Evolutionary conservation across 2,329 filamentous ascomycete species (phyloP), one percentile per base, ranked within the genome.

Genomic region (Diaporthe eres): DNA sequence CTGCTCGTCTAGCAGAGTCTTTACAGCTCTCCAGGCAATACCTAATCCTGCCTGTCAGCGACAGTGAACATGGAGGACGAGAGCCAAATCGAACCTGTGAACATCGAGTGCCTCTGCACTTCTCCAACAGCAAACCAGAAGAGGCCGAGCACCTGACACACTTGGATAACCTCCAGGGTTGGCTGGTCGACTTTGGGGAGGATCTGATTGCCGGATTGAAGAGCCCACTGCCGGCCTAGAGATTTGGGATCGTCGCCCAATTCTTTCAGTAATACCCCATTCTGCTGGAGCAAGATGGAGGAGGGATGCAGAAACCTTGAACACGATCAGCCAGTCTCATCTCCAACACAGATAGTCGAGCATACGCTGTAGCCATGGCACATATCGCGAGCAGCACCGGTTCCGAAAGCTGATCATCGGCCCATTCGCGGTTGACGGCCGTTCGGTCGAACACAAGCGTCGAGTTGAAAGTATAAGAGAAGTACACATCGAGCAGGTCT

Each of bases 311-410:
- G 28, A 34, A 57, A 57, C 15, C 53, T 57, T 17, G 15, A 17
- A 17, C 4, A 34, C 12, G 8, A 57, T 57, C 13, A 57, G 53
- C 17, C 34, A 19, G 7, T 57, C 13, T 55, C 53, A 25, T 53
- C 25, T 53, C 25, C 53, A 31, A 19, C 15, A 19, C 8, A 12
- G 53, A 17, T 34, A 34, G 53, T 19, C 17, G 22, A 13, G 31
- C 53, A 57, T 22, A 57, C 53, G 31, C 53, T 22, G 28, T 57
- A 34, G 53, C 53, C 53, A 57, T 57, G 53, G 53, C 53, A 34
- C 25, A 57, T 34, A 34, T 57, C 31, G 53, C 53, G 4, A 57
- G 53, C 53, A 57, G 10, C 53, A 57, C 53, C 28, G 28, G 28
- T 57, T 57, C 28, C 17, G 53, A 34, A 9, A 57, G 53, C 28